Evolutionary conservation across 2,329 filamentous ascomycete genomes (phyloP), one percentile per base, ranked within the genome.

Genomic region (Atkinsonella hypoxylon): DNA sequence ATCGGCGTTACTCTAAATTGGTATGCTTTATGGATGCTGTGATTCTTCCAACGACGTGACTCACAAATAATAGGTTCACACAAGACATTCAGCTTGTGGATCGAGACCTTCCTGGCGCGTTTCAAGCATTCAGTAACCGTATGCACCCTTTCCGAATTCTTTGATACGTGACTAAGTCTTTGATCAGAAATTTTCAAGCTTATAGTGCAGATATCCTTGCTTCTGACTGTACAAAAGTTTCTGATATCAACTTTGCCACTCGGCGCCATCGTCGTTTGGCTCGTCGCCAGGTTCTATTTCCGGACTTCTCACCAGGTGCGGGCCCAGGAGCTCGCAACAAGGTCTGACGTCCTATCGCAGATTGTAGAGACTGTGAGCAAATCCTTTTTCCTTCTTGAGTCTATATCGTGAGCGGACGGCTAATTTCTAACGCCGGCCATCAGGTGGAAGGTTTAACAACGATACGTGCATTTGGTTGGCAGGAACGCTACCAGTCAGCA

Each of bases 221-320:
- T 80, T 6, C 65, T 68, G 3, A 59, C 66, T 0, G 68, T 70
- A 2, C 70, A 77, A 8, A 71, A 66, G 45, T 68, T 68, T 42
- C 64, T 76, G 0, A 65, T 66, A 0, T 58, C 73, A 1, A 66
- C 66, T 0, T 63, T 79, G 12, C 77, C 77, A 0, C 47, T 70
- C 7, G 56, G 45, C 13, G 7, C 30, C 1, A 22, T 47, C 8
- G 9, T 47, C 13, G 45, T 47, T 12, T 47, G 20, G 39, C 40
- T 59, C n/a, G 42, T 65, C 3, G 61, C 63, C 40, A 56, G 54
- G 8, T 43, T 59, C 20, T 62, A 61, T 22, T 65, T 82, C 1
- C 68, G 72, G 6, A 80, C 77, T 0, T 79, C 77, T 0, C 70
- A 77, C 0, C 78, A 81, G 55, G 62, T 82, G 2, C 73, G 77